Evolutionary conservation across 169 alveolate species (phyloP), one percentile per base, ranked within the genome.

Genomic region (Plasmodium chabaudi): DNA sequence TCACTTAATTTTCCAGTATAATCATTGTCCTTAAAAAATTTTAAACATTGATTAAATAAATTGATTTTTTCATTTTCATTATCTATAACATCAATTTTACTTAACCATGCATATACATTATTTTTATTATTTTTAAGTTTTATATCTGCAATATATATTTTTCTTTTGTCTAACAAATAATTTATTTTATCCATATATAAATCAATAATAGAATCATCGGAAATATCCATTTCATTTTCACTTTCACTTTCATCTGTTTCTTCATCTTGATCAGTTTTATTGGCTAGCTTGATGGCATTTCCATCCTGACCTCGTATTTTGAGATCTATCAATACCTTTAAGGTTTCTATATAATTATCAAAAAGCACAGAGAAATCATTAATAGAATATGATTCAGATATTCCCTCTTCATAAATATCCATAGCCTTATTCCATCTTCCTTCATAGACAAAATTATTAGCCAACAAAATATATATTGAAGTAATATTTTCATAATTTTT

Each of bases 391-490:
- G 84, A 82, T 56, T 82, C 90, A 6, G 71, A 67, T 9, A 82
- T 65, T 9, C 90, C 90, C 25, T 82, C 90, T 34, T 82, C 90
- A 65, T 82, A 82, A 0, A 70, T 27, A 82, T 82, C 90, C 90
- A 82, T 82, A 17, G 90, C 90, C 34, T 82, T 82, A 17, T 82
- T 82, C 90, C 90, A 82, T 42, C 90, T 70, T 1, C 90, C 90
- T 23, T 82, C 90, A 55, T 82, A 82, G 1, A 82, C 82, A 70
- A 51, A 82, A 57, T 60, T 82, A 82, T 82, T 82, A 0, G 90
- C 90, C n/a, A 82, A 27, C 15, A 82, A 25, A 12, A 70, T 82
- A 47, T 67, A 82, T 44, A 82, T 67, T 0, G 90, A 65, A 0
- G 90, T 82, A 9, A 82, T 47, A 68, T 68, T 82, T 82, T 82